These are phyloP conservation scores for Amphibolis antarctica DNA, from an alignment of 106 monocot species.

Conservation along the genomic window DNA sequence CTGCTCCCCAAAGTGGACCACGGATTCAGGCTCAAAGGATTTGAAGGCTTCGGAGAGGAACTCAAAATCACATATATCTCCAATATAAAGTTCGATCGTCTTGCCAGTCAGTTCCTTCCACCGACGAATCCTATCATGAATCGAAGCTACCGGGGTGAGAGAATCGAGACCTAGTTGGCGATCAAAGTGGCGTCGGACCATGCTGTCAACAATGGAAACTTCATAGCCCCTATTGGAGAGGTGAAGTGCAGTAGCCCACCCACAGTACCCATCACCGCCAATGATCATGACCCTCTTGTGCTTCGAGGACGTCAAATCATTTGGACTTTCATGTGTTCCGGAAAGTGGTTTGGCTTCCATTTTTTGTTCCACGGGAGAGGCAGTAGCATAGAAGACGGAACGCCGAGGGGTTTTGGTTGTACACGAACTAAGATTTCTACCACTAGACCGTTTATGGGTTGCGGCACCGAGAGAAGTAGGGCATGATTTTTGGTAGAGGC, in stretches of 20 bases:
- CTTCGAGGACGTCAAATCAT: conserved; percentile 22
- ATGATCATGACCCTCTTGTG: conserved; percentile 83
- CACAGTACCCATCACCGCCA: conserved; percentile 97
- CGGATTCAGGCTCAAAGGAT: conserved; percentile 79
- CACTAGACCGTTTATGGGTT: conserved; percentile 7
- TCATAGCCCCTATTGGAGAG: conserved; percentile 91
- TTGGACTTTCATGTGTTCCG: conserved; percentile 11
- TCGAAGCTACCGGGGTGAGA: conserved; percentile 84
- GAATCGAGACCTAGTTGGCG: conserved; percentile 85
- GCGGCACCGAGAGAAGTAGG: background rate
- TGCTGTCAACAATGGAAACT: conserved; percentile 74
- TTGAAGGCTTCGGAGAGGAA: conserved; percentile 79
- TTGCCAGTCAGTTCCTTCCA: conserved; percentile 83
- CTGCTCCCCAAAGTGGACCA: conserved; percentile 97
- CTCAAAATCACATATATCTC: conserved; percentile 94
- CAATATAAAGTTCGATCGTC: conserved; percentile 64
- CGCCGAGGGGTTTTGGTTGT: conserved; percentile 5
- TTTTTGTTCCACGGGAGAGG: conserved; percentile 28
- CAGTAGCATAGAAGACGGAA: conserved; percentile 22
- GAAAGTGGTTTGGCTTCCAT: conserved; percentile 6
- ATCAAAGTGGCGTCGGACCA: conserved; percentile 86
- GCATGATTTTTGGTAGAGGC: background rate
- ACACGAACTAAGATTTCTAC: conserved; percentile 7
- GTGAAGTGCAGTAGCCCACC: conserved; percentile 94
- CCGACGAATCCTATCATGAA: conserved; percentile 63